phyloP scores from a whole-genome alignment of 1,284 basidiomycete genomes.

The Ceratobasidium sp. region DNA sequence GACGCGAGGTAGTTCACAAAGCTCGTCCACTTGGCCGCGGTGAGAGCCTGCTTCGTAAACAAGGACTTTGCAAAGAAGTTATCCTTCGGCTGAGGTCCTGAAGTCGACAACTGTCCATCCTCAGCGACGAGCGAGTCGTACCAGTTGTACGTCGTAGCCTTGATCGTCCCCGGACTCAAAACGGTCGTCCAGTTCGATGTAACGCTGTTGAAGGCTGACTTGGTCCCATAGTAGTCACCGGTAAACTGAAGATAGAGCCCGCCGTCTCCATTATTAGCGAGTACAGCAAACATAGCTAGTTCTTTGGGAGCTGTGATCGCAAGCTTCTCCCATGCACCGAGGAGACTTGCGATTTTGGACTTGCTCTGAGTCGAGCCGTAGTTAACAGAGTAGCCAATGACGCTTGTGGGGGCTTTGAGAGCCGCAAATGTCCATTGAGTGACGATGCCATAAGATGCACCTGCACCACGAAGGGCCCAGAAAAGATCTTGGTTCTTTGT shows the following conservation, averaged over 20 bases:
- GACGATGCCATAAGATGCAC: conserved; percentile 45
- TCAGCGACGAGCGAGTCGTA: conserved; percentile 30
- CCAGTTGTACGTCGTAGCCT: conserved; percentile 30
- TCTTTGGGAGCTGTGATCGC: conserved; percentile 41
- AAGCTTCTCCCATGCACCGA: conserved; percentile 34
- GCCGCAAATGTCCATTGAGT: conserved; percentile 45
- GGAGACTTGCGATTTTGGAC: conserved; percentile 16
- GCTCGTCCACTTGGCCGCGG: conserved; percentile 28
- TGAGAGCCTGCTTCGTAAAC: conserved; percentile 33
- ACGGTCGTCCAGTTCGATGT: conserved; percentile 4
- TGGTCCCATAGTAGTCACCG: conserved; percentile 28
- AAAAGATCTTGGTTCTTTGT: conserved; percentile 41
- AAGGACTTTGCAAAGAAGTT: conserved; percentile 24
- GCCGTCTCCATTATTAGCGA: conserved; percentile 25
- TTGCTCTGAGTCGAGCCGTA: conserved; percentile 3
- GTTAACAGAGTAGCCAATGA: conserved; percentile 40
- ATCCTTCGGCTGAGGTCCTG: conserved; percentile 1
- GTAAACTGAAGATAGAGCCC: conserved; percentile 23
- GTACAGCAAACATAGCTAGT: conserved; percentile 32
- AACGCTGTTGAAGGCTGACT: conserved; percentile 12
- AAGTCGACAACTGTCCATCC: conserved; percentile 8
- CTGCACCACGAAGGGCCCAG: conserved; percentile 45
- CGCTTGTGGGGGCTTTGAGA: conserved; percentile 40
- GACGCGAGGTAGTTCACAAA: conserved; percentile 41
- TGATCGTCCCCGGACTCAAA: conserved; percentile 26